phyloP scores from a whole-genome alignment of 352 stramenopile genomes.

The Pythium volutum region DNA sequence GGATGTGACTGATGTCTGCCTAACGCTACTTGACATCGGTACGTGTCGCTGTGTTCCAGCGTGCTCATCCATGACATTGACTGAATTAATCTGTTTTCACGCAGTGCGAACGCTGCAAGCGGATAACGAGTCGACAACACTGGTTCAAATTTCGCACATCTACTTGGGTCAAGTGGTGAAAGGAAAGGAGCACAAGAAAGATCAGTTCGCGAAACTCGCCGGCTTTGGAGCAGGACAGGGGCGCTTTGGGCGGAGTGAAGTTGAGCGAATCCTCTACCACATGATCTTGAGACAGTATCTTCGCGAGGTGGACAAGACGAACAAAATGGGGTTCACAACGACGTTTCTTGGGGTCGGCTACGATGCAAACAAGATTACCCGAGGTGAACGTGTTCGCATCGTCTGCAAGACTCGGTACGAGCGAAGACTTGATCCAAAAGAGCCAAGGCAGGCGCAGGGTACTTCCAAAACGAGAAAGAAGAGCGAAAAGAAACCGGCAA shows the following conservation, averaged over 20 bases:
- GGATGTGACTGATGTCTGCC: constrained; percentile 76
- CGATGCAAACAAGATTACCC: constrained; percentile 46
- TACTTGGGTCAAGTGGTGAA: constrained; percentile 70
- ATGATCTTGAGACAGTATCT: constrained; percentile 87
- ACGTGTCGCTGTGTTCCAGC: constrained; percentile 18
- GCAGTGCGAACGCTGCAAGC: constrained; percentile 50
- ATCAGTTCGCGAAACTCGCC: constrained; percentile 49
- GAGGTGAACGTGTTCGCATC: constrained; percentile 71
- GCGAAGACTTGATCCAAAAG: constrained; percentile 29
- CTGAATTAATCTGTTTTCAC: constrained; percentile 17
- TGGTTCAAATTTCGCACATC: constrained; percentile 72
- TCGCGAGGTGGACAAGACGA: constrained; percentile 76
- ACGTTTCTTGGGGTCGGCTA: constrained; percentile 69
- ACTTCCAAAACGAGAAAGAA: constrained; percentile 30
- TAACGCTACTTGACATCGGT: constrained; percentile 59
- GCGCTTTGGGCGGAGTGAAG: constrained; percentile 71
- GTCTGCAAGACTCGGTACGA: constrained; percentile 71
- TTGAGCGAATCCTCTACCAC: constrained; percentile 84
- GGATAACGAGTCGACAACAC: constrained; percentile 54
- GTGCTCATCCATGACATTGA: neutral
- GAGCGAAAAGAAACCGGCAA: constrained; percentile 25
- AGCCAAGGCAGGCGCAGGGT: constrained; percentile 30
- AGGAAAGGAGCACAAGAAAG: constrained; percentile 66
- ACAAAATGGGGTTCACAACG: constrained; percentile 79
- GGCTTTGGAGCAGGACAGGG: constrained; percentile 72